These are phyloP conservation scores for Neurospora tetraspora DNA, from an alignment of 495 filamentous ascomycete genomes.

Conservation along the genomic window DNA sequence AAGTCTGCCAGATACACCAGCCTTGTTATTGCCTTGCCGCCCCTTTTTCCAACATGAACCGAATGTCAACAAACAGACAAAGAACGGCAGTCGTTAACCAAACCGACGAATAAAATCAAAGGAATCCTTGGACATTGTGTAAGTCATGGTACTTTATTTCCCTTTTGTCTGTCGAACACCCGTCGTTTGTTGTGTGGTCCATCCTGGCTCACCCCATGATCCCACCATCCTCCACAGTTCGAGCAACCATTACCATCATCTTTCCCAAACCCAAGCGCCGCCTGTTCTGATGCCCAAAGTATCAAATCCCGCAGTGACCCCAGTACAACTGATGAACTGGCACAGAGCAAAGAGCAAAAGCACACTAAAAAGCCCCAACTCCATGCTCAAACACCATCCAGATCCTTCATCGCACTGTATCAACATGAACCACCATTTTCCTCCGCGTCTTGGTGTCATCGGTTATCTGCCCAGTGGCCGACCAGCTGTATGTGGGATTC, in stretches of 20 bases:
- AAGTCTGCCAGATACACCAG: background rate
- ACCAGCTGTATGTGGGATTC: background rate
- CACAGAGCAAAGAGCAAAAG: background rate
- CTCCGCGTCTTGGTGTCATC: background rate
- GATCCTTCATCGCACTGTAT: background rate
- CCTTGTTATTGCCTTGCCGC: background rate
- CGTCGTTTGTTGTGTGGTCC: background rate
- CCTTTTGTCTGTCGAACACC: background rate
- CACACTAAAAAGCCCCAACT: background rate
- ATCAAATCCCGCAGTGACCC: background rate
- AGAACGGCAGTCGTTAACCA: background rate
- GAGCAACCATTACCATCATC: background rate
- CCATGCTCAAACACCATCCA: background rate
- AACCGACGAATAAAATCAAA: background rate
- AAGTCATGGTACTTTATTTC: background rate
- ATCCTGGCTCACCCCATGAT: background rate
- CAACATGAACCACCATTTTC: background rate
- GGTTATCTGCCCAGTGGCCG: background rate
- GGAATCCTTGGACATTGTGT: background rate
- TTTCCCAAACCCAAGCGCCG: background rate
- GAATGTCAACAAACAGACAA: background rate
- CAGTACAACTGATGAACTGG: background rate
- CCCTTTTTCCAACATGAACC: background rate
- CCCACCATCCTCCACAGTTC: background rate
- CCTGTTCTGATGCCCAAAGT: background rate